These are phyloP conservation scores for Poa pratensis DNA, from an alignment of 176 grass and related monocot species.

Conservation along the genomic window DNA sequence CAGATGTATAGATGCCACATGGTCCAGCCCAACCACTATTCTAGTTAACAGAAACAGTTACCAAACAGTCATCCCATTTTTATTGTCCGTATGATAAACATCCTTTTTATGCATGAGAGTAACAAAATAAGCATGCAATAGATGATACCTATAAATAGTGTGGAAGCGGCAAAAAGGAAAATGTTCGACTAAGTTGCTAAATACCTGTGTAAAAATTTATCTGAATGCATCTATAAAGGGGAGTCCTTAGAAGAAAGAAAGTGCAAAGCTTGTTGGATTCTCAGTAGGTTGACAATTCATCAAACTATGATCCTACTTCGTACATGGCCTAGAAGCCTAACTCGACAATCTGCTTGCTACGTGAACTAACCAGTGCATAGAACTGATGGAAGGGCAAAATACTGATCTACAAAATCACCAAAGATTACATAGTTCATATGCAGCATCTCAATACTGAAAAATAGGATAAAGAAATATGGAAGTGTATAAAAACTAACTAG, in stretches of 20 bases:
- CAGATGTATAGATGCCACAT: background rate
- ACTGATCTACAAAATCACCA: background rate
- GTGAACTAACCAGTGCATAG: background rate
- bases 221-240: constrained; percentile 31
- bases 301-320: background rate
- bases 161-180: background rate
- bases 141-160: background rate
- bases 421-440: background rate
- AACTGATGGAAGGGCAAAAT: background rate
- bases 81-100: background rate
- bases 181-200: constrained; percentile 10
- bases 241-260: background rate
- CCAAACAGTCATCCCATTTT: background rate
- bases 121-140: background rate
- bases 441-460: background rate
- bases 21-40: background rate
- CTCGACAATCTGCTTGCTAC: background rate
- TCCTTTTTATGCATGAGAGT: no score
- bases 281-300: background rate
- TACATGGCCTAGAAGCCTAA: background rate
- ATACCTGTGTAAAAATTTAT: background rate
- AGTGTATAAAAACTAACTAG: constrained; percentile 4
- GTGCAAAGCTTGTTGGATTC: background rate
- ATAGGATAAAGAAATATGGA: background rate
- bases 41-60: background rate